phyloP scores from a whole-genome alignment of 305 asterid genomes.

The Solanum hybrid region DNA sequence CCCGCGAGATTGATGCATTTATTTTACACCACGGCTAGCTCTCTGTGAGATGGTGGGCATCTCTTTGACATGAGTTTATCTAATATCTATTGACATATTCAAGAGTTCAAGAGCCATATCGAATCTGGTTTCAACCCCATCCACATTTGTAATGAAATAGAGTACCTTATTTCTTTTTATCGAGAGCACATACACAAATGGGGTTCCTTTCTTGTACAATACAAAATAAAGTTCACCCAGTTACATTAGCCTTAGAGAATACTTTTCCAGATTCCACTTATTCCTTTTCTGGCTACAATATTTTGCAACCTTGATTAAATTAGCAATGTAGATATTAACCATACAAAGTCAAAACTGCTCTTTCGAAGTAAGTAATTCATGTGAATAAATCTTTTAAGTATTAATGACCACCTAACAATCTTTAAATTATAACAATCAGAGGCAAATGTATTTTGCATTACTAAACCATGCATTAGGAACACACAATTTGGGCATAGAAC shows the following conservation, averaged over 20 bases:
- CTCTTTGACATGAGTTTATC: neutral
- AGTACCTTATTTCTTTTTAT: neutral
- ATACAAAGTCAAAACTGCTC: neutral
- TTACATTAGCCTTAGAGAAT: neutral
- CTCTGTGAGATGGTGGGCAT: neutral
- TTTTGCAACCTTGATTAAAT: neutral
- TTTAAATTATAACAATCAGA: neutral
- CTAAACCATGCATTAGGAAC: neutral
- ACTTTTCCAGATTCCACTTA: neutral
- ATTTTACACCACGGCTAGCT: neutral
- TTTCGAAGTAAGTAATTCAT: neutral
- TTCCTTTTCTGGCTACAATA: neutral
- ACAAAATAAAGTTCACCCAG: neutral
- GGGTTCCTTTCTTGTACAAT: neutral
- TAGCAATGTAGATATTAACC: neutral
- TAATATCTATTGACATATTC: neutral
- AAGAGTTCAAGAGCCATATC: neutral
- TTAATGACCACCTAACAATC: neutral
- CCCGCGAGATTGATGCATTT: neutral
- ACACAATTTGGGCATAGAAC: neutral
- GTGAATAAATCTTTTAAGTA: neutral
- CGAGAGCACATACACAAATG: neutral
- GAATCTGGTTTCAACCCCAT: conserved; percentile 38
- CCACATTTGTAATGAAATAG: conserved; percentile 36
- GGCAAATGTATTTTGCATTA: neutral